A percentile compares a stretch with the other conserved stretches of the same genome.
These are phyloP conservation scores for Jatropha multifida DNA, from an alignment of 441 rosid species.

Conservation along the genomic window DNA sequence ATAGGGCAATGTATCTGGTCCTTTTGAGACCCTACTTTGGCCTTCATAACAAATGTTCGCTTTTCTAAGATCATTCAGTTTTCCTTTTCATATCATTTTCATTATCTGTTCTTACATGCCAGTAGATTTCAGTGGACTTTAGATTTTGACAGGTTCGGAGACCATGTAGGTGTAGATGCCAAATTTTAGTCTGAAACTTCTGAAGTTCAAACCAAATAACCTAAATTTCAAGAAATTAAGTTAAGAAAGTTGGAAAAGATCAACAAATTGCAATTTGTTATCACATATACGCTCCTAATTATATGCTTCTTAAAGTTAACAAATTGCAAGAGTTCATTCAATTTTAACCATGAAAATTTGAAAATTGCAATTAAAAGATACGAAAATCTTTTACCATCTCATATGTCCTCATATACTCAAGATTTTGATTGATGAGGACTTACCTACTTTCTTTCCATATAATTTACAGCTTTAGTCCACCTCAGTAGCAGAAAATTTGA, in stretches of 20 bases:
- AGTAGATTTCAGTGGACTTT: background rate
- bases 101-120: background rate
- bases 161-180: no score
- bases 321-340: no score
- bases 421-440: background rate
- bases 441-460: background rate
- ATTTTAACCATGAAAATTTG: no score
- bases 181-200: background rate
- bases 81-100: slow-evolving; percentile 2
- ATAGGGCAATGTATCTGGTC: slow-evolving; percentile 1
- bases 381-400: no score
- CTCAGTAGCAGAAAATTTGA: background rate
- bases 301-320: no score
- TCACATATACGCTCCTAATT: no score
- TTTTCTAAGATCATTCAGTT: no score
- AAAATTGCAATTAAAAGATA: no score
- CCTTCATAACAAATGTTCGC: background rate
- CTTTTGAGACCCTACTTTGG: background rate
- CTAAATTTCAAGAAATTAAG: background rate
- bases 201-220: no score
- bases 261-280: background rate
- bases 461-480: background rate
- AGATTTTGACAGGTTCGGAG: background rate
- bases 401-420: background rate
- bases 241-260: no score